phyloP scores from a whole-genome alignment of 306 rosid genomes.

The Rosa multiflora region DNA sequence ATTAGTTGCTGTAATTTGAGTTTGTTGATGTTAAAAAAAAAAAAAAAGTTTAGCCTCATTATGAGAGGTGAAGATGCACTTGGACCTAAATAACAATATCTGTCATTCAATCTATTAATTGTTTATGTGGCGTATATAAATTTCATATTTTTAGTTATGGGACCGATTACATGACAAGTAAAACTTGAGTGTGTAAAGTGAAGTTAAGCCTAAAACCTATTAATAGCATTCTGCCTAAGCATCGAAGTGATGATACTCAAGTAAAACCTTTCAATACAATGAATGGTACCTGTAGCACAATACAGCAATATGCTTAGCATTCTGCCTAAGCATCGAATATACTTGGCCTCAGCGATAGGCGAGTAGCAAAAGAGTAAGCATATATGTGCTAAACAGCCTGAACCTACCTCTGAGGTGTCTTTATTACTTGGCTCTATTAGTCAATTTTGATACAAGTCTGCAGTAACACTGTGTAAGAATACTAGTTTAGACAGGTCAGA shows the following conservation, averaged over 20 bases:
- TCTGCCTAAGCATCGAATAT: constrained; percentile 9
- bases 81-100: too few species aligned
- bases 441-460: neutral
- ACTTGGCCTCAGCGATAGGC: neutral
- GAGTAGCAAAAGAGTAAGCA: constrained; percentile 9
- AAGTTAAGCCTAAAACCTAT: neutral
- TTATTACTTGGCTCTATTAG: too few species aligned
- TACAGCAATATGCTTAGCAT: constrained; percentile 1
- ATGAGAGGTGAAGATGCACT: neutral
- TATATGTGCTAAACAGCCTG: neutral
- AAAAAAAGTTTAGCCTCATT: too few species aligned
- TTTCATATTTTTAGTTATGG: too few species aligned
- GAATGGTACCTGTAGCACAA: neutral
- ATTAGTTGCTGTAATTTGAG: too few species aligned
- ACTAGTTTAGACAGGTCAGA: neutral
- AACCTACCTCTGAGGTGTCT: neutral
- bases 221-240: too few species aligned
- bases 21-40: too few species aligned
- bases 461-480: neutral
- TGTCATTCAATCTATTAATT: too few species aligned
- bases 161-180: neutral
- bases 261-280: neutral
- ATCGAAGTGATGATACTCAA: too few species aligned
- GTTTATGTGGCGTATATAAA: too few species aligned
- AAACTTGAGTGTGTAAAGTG: neutral